These are phyloP conservation scores for Jacaranda mimosifolia DNA, from an alignment of 257 asterid species.

Conservation along the genomic window DNA sequence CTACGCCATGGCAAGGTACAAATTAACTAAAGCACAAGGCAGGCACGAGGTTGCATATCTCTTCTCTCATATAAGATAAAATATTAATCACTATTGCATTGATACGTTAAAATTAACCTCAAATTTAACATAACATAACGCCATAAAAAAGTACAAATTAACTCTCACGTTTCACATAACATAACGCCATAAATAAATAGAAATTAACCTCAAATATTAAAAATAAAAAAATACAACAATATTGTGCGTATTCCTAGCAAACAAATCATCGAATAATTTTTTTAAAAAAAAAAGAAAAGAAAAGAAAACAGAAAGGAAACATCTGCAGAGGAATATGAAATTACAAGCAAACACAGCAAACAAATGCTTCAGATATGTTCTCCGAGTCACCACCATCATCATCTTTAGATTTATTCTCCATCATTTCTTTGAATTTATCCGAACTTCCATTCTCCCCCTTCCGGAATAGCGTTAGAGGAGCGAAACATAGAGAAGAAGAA, in stretches of 20 bases:
- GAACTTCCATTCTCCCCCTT: constrained; percentile 34
- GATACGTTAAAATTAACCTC: no score
- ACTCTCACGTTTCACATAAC: no score
- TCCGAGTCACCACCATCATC: constrained; percentile 39
- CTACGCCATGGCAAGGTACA: not conserved
- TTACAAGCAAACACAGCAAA: constrained; percentile 67
- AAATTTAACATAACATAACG: no score
- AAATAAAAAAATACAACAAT: not conserved
- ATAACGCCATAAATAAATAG: constrained; percentile 1
- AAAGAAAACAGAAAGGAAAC: not conserved
- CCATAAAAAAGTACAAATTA: no score
- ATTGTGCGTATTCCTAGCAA: not conserved
- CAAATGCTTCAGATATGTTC: constrained; percentile 46
- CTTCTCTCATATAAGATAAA: no score
- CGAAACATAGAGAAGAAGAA: not conserved
- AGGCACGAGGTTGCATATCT: no score
- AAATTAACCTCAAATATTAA: not conserved
- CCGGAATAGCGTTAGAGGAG: no score
- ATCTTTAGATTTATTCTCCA: constrained; percentile 26
- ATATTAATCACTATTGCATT: no score
- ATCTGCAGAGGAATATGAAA: constrained; percentile 1
- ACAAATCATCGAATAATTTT: not conserved
- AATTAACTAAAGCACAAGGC: not conserved
- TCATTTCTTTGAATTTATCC: constrained; percentile 18
- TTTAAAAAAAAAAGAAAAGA: no score